These are phyloP conservation scores for sunflower (Helianthus annuus) DNA, from an alignment of 129 eudicot species.

Conservation along the genomic window DNA sequence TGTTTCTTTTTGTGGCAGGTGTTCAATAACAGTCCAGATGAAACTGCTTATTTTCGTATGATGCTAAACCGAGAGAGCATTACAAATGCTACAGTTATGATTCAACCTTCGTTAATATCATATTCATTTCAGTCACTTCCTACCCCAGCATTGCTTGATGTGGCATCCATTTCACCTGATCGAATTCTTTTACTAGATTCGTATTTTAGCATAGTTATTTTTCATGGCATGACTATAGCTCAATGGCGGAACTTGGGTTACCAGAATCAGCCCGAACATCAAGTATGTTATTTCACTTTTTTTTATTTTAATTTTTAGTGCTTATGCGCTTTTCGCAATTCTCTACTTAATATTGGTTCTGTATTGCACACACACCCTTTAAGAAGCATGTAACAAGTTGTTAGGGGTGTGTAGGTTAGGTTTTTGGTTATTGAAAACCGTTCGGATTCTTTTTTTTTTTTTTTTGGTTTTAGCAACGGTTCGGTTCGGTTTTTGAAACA, in stretches of 20 bases:
- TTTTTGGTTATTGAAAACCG: too few relatives aligned
- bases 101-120: slow-evolving; percentile 87
- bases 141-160: slow-evolving; percentile 77
- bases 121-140: slow-evolving; percentile 84
- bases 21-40: slow-evolving; percentile 95
- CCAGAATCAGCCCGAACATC: slow-evolving; percentile 89
- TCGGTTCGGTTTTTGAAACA: too few relatives aligned
- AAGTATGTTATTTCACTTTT: slow-evolving; percentile 36
- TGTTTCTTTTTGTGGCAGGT: slow-evolving; percentile 42
- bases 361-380: too few relatives aligned
- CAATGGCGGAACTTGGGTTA: slow-evolving; percentile 96
- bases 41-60: slow-evolving; percentile 95
- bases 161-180: slow-evolving; percentile 82
- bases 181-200: slow-evolving; percentile 89
- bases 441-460: too few relatives aligned
- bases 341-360: too few relatives aligned
- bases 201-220: slow-evolving; percentile 90
- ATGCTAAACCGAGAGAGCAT: slow-evolving; percentile 85
- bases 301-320: slow-evolving; percentile 7
- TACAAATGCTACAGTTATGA: slow-evolving; percentile 87
- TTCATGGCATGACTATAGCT: slow-evolving; percentile 94
- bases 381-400: background rate
- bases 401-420: too few relatives aligned
- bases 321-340: too few relatives aligned
- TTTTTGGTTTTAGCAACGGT: too few relatives aligned